Base-by-base conservation (phyloP, 768 basidiomycete genomes). In the Fomitopsis serialis region DNA sequence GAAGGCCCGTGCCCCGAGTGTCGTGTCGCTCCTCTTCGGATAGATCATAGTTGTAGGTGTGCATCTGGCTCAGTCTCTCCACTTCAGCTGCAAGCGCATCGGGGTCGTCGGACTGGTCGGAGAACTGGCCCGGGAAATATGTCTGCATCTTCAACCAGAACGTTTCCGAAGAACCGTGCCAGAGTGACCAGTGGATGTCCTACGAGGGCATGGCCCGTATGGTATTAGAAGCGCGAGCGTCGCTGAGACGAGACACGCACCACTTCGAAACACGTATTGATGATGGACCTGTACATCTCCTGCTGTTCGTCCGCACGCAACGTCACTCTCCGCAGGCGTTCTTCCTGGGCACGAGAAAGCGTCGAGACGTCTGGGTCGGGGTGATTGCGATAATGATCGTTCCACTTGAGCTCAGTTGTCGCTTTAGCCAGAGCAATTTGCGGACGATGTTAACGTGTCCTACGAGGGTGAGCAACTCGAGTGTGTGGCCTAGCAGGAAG, bases 381-480 rank as follows among this genome's bases (percentile, higher is more conserved):
- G 4, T 25, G 40, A 10, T 21, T 6, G 10, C 22, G 8, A 42
- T 27, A 54, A 27, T 29, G 19, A 6, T 34, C 24, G 40, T 54
- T 49, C 53, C 53, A 54, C 15, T 32, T 42, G 10, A 61, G 42
- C 22, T 55, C 22, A 6, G 12, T 12, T n/a, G 21, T 23, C 2
- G 48, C 25, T 7, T 42, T 44, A 4, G 23, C 9, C 34, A 50
- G 25, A 17, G 45, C 17, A 13, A 48, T 24, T 48, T 36, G 23
- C 58, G 58, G 34, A 55, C 3, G 15, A 52, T 5, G 25, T 61
- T 57, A 40, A 61, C 50, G 35, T 58, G 57, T 7, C 34, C 52
- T 27, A 61, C 40, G 11, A 61, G 54, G 12, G 15, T 25, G 51
- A 58, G 56, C 17, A 61, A 40, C 19, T 45, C 22, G 10, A 54